A percentile compares a stretch with the other conserved stretches of the same genome.
Evolutionary conservation across 129 eudicot genomes (phyloP).

Genomic region (Calendula officinalis): DNA sequence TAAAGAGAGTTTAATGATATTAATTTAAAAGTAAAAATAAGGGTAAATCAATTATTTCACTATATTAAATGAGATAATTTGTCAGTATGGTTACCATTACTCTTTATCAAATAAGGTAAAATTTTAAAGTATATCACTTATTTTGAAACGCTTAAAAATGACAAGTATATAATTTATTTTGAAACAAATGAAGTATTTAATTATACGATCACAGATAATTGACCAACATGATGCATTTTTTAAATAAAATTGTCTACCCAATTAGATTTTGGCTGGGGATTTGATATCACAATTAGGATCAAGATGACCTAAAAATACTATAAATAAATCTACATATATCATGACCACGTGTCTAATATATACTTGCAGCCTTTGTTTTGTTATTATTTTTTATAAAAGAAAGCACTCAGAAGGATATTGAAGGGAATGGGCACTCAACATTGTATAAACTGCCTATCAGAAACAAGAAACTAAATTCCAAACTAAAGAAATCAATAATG

Average conservation of each 20-base stretch:
- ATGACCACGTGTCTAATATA: neutral
- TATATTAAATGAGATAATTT: too few species aligned
- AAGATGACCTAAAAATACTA: neutral
- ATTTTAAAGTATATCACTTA: too few species aligned
- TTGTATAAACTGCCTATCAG: conserved; percentile 4
- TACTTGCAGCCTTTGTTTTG: neutral
- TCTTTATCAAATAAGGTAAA: too few species aligned
- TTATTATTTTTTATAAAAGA: neutral
- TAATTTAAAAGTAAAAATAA: too few species aligned
- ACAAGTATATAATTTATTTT: too few species aligned
- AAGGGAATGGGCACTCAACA: neutral
- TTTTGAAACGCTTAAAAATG: too few species aligned
- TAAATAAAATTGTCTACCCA: conserved; percentile 5
- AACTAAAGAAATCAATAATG: neutral
- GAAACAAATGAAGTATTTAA: neutral
- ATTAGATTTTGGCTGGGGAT: neutral
- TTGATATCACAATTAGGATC: neutral
- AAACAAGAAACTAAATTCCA: conserved; percentile 22
- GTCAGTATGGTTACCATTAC: too few species aligned
- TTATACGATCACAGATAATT: neutral
- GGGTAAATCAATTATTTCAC: too few species aligned
- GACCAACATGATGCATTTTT: conserved; percentile 9
- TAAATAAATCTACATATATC: neutral
- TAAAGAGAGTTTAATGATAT: too few species aligned
- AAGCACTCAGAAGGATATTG: neutral